A percentile compares a stretch with the other conserved stretches of the same genome.
These are phyloP conservation scores for Albizia julibrissin DNA, from an alignment of 306 rosid species.

Conservation along the genomic window DNA sequence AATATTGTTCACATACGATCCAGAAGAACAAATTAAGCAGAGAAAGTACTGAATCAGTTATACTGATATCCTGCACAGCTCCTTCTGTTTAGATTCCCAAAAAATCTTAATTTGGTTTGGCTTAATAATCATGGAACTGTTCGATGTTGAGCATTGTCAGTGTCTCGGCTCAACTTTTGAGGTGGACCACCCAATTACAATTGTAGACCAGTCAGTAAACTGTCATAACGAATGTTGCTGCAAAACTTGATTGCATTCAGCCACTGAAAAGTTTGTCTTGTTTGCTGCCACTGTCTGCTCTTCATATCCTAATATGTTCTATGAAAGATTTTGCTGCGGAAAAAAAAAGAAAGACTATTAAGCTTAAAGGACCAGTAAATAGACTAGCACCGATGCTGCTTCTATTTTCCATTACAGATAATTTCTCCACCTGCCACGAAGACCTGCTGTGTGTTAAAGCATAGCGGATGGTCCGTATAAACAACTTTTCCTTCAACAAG, in stretches of 20 bases:
- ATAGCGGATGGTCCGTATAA: neutral
- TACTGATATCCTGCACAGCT: neutral
- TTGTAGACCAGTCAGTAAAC: neutral
- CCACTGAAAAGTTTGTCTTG: neutral
- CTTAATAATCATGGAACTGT: neutral
- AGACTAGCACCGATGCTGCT: neutral
- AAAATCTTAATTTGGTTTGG: neutral
- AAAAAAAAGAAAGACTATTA: no score
- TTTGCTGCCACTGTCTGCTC: neutral
- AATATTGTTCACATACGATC: neutral
- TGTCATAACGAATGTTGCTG: neutral
- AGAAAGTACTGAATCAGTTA: neutral
- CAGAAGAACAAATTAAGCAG: neutral
- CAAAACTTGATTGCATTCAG: neutral
- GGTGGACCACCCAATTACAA: neutral
- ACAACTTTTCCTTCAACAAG: neutral
- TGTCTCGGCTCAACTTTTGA: neutral
- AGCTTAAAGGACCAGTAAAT: neutral
- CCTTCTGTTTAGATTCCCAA: neutral
- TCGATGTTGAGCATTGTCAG: neutral
- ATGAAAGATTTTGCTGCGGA: neutral
- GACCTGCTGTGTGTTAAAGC: neutral
- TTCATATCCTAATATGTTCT: neutral
- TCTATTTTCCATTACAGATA: neutral
- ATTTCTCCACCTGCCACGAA: neutral